phyloP scores from a whole-genome alignment of 148 eudicot species.

The Chenopodium formosanum region DNA sequence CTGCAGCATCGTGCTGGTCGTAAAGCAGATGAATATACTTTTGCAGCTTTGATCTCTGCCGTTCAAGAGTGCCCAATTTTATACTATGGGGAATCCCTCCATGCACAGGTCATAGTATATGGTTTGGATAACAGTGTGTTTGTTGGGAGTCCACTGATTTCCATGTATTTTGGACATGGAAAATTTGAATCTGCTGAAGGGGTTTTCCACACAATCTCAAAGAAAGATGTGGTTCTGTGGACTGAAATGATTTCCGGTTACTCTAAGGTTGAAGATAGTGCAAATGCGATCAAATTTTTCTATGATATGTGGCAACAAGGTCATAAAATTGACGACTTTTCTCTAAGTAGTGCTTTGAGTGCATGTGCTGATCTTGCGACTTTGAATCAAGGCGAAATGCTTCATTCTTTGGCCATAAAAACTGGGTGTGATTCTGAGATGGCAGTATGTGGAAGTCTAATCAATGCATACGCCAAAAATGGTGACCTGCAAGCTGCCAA shows the following conservation, averaged over 20 bases:
- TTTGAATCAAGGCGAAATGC: slow-evolving; percentile 60
- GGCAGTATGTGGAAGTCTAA: slow-evolving; percentile 66
- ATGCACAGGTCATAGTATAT: slow-evolving; percentile 48
- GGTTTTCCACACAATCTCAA: slow-evolving; percentile 43
- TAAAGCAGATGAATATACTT: slow-evolving; percentile 80
- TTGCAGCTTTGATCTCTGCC: slow-evolving; percentile 63
- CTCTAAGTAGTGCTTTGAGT: slow-evolving; percentile 62
- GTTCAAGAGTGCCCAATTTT: slow-evolving; percentile 40
- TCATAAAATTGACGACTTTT: slow-evolving; percentile 54
- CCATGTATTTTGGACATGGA: slow-evolving; percentile 69
- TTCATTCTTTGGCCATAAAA: slow-evolving; percentile 64
- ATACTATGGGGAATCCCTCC: slow-evolving; percentile 61
- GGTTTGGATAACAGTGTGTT: slow-evolving; percentile 57
- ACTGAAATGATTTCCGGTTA: slow-evolving; percentile 80
- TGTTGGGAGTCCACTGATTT: slow-evolving; percentile 62
- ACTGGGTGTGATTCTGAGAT: slow-evolving; percentile 53
- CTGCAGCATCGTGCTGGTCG: slow-evolving; percentile 31
- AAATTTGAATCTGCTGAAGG: slow-evolving; percentile 49
- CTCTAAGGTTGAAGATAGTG: slow-evolving; percentile 50
- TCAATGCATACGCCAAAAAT: slow-evolving; percentile 79
- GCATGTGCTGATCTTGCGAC: slow-evolving; percentile 84
- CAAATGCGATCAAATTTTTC: slow-evolving; percentile 57
- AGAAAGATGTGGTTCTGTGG: slow-evolving; percentile 74
- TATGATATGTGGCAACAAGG: slow-evolving; percentile 56
- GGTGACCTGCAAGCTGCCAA: slow-evolving; percentile 63